Evolutionary conservation across 225 moss, liverwort and hornwort genomes (phyloP).

Genomic region (Marchantia polymorpha): DNA sequence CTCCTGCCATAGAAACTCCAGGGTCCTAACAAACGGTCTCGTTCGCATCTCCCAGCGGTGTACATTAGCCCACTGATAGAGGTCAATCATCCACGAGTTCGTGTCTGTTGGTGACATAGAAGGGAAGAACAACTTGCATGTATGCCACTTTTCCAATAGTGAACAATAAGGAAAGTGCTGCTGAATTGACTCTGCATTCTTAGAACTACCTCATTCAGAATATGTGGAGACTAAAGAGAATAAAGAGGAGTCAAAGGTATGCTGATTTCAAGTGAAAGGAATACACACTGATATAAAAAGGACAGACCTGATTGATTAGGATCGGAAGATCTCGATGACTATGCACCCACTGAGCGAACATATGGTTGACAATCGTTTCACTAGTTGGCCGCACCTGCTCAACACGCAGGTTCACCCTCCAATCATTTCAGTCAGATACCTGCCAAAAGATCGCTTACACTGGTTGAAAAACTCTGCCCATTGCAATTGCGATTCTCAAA

Average conservation of each 20-base stretch:
- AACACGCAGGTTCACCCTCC: slow-evolving; percentile 35
- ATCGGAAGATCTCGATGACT: slow-evolving; percentile 94
- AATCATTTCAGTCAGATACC: slow-evolving; percentile 52
- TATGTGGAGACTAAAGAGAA: no score
- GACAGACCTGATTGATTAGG: slow-evolving; percentile 68
- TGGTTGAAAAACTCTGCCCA: slow-evolving; percentile 4
- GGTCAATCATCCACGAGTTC: not conserved
- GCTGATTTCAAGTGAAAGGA: no score
- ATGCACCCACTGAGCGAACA: slow-evolving; percentile 98
- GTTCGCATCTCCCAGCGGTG: slow-evolving; percentile 96
- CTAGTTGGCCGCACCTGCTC: slow-evolving; percentile 85
- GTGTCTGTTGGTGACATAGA: not conserved
- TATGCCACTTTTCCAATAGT: no score
- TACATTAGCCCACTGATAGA: slow-evolving; percentile 63
- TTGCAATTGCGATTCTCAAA: no score
- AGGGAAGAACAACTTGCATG: no score
- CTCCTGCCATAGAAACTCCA: slow-evolving; percentile 98
- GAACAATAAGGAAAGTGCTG: no score
- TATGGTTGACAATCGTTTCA: slow-evolving; percentile 94
- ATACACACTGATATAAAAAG: no score
- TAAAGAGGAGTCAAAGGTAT: no score
- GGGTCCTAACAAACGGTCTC: slow-evolving; percentile 83
- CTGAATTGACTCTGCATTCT: no score
- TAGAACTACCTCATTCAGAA: no score
- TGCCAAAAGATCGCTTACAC: slow-evolving; percentile 43